Percentiles rank a stretch among this genome's conserved stretches.
These are phyloP conservation scores for Phytophthora pisi DNA, from an alignment of 352 stramenopile species.

Conservation along the genomic window DNA sequence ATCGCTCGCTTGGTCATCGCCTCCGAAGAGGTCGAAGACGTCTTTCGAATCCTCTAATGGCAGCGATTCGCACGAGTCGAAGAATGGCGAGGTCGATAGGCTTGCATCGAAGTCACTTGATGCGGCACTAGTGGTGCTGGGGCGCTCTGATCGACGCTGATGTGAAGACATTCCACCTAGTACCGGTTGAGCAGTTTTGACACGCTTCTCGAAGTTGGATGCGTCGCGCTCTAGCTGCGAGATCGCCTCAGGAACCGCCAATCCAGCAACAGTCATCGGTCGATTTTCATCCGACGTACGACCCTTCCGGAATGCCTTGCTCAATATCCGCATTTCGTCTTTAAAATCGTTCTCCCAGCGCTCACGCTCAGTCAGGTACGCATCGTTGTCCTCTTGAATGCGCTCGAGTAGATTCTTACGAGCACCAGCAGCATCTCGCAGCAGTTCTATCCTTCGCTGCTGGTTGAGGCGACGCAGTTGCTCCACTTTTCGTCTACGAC, in stretches of 20 bases:
- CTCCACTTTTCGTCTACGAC: conserved; percentile 37
- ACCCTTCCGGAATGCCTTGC: conserved; percentile 49
- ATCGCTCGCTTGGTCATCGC: conserved; percentile 9
- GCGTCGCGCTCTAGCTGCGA: conserved; percentile 51
- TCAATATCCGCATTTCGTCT: conserved; percentile 54
- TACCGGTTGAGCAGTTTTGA: conserved; percentile 48
- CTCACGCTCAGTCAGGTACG: conserved; percentile 44
- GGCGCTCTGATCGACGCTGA: conserved; percentile 5
- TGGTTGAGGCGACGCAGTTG: conserved; percentile 48
- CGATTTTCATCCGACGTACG: conserved; percentile 29
- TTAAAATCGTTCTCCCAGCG: conserved; percentile 59
- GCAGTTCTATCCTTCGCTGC: conserved; percentile 42
- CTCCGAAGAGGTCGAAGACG: conserved; percentile 34
- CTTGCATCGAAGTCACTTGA: conserved; percentile 1
- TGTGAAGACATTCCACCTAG: conserved; percentile 4
- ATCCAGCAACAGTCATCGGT: conserved; percentile 60
- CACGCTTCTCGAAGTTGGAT: conserved; percentile 45
- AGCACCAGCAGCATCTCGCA: conserved; percentile 39
- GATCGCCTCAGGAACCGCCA: conserved; percentile 54
- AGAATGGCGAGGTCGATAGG: conserved; percentile 5
- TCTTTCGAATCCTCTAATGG: conserved; percentile 45
- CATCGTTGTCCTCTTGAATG: conserved; percentile 23
- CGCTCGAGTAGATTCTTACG: conserved; percentile 31
- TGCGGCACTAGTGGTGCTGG: conserved; percentile 5
- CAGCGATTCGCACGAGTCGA: conserved; percentile 30